Percentiles rank a stretch among this genome's conserved stretches.
These are phyloP conservation scores for Ogataea pini DNA, from an alignment of 805 yeast species.

Conservation along the genomic window DNA sequence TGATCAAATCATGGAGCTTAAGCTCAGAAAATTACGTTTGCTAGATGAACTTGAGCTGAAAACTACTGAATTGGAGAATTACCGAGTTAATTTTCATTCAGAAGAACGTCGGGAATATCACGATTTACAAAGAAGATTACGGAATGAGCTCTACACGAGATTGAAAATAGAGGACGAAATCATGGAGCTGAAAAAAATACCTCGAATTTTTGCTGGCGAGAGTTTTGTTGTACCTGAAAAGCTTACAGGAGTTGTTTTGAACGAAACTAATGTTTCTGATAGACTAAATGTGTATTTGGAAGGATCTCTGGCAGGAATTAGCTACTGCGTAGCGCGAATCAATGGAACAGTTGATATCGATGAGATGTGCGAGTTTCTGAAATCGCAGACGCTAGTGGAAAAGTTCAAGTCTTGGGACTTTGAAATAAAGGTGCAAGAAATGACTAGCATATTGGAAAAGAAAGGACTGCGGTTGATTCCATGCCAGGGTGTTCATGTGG, in stretches of 20 bases:
- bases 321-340: slow-evolving; percentile 10
- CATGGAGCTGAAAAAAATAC: slow-evolving; percentile 19
- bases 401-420: slow-evolving; percentile 8
- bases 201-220: slow-evolving; percentile 17
- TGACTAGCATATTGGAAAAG: not conserved
- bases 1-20: slow-evolving; percentile 14
- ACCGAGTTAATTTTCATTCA: slow-evolving; percentile 9
- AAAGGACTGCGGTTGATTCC: not conserved
- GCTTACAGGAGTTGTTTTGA: slow-evolving; percentile 5
- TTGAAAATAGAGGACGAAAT: slow-evolving; percentile 28
- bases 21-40: slow-evolving; percentile 14
- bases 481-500: not conserved
- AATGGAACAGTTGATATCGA: not conserved
- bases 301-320: slow-evolving; percentile 14
- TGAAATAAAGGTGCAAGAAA: slow-evolving; percentile 1
- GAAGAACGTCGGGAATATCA: not conserved
- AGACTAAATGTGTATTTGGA: slow-evolving; percentile 17
- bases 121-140: slow-evolving; percentile 5
- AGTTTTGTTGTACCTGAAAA: not conserved
- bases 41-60: slow-evolving; percentile 9
- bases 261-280: not conserved
- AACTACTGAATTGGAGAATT: slow-evolving; percentile 10
- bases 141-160: slow-evolving; percentile 22
- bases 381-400: not conserved
- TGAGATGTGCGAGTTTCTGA: slow-evolving; percentile 6